A percentile compares a stretch with the other conserved stretches of the same genome.
Conservation (phyloP, 768 basidiomycete genomes). For the Suillus tomentosus region DNA sequence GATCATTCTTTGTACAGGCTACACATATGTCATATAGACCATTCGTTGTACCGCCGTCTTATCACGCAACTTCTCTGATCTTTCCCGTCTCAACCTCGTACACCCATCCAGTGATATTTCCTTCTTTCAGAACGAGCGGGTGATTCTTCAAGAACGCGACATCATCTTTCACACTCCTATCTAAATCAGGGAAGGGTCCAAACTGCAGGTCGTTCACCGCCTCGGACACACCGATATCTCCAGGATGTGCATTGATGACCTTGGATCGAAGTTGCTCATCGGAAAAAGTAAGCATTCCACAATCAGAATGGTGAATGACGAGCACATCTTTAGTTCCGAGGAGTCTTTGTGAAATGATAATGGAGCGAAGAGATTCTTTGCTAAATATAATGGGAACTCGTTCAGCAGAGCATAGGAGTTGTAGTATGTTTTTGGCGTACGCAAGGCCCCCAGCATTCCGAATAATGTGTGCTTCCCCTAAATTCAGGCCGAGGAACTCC, state of each 20-base stretch:
- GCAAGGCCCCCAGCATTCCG: constrained; percentile 72
- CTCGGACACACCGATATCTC: constrained; percentile 36
- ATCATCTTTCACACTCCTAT: constrained; percentile 58
- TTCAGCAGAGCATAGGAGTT: not conserved
- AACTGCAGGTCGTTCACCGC: constrained; percentile 60
- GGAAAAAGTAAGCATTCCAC: constrained; percentile 71
- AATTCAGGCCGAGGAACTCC: constrained; percentile 57
- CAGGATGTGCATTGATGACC: constrained; percentile 49
- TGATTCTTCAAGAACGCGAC: constrained; percentile 57
- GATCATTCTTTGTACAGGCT: not conserved
- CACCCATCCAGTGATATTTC: constrained; percentile 64
- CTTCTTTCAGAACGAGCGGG: constrained; percentile 55
- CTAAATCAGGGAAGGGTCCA: constrained; percentile 38
- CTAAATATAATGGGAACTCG: constrained; percentile 31
- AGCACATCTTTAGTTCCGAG: constrained; percentile 70
- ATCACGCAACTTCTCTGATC: constrained; percentile 35
- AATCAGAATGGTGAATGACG: constrained; percentile 71
- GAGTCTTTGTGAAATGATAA: constrained; percentile 73
- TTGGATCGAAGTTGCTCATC: constrained; percentile 49
- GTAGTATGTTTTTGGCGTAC: constrained; percentile 38
- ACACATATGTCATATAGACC: not conserved
- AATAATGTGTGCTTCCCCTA: constrained; percentile 73
- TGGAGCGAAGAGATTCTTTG: constrained; percentile 62
- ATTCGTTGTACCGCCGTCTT: not conserved
- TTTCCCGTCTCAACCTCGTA: constrained; percentile 66